Evolutionary conservation across 2,329 filamentous ascomycete genomes (phyloP).

Genomic region (Alternaria novae-zelandiae): DNA sequence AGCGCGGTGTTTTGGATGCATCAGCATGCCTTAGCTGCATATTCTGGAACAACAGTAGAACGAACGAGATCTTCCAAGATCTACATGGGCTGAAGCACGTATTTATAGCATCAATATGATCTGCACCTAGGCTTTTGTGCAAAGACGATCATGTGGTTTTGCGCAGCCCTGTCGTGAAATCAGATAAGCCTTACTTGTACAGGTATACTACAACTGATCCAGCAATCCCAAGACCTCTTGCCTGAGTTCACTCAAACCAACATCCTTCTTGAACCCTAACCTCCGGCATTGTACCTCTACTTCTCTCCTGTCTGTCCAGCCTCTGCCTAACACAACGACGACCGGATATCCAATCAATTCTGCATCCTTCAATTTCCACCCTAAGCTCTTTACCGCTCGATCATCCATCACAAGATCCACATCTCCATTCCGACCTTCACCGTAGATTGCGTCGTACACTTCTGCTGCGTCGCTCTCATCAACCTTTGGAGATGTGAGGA

Average conservation of each 20-base stretch:
- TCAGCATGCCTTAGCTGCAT: neutral
- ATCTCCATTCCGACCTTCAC: neutral
- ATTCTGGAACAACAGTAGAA: neutral
- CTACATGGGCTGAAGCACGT: neutral
- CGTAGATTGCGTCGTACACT: conserved; percentile 68
- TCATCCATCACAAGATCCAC: conserved; percentile 49
- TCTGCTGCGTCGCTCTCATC: conserved; percentile 57
- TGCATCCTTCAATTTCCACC: conserved; percentile 90
- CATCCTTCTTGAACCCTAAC: conserved; percentile 66
- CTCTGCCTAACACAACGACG: conserved; percentile 73
- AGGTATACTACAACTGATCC: conserved; percentile 19
- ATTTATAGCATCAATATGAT: neutral
- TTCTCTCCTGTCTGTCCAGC: conserved; percentile 45
- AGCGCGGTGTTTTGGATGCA: neutral
- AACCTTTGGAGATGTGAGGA: conserved; percentile 62
- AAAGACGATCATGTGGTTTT: neutral
- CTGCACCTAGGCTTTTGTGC: neutral
- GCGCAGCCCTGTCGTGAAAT: neutral
- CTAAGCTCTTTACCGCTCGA: conserved; percentile 62
- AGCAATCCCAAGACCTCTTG: conserved; percentile 45
- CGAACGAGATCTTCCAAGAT: neutral
- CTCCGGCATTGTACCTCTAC: conserved; percentile 82
- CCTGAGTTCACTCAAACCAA: conserved; percentile 59
- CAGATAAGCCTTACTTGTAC: neutral
- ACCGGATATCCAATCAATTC: conserved; percentile 89